These are phyloP conservation scores for Pouteria glomerata DNA, from an alignment of 148 eudicot species.

Conservation along the genomic window DNA sequence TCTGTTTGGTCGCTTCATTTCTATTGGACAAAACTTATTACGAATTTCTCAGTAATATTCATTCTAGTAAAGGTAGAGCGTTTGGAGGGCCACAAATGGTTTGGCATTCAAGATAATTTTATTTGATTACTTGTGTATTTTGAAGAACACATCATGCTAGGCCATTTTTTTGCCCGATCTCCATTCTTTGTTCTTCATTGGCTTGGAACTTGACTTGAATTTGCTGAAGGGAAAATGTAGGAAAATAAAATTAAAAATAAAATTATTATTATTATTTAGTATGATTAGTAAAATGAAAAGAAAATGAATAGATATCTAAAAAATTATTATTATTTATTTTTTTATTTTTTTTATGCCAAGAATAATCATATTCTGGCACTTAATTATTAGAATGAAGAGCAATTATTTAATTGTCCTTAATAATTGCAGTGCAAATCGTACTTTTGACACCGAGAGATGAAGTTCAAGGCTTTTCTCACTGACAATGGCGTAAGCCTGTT, in stretches of 20 bases:
- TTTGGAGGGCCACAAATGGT: neutral
- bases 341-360: neutral
- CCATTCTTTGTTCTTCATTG: no score
- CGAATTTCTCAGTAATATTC: no score
- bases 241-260: no score
- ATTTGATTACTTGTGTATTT: neutral
- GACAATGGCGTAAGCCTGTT: constrained; percentile 69
- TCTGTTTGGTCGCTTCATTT: no score
- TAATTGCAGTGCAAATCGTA: neutral
- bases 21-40: no score
- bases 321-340: neutral
- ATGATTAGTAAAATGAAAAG: no score
- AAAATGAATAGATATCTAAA: no score
- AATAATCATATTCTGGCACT: neutral
- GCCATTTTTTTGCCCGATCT: neutral
- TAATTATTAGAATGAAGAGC: neutral
- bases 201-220: no score
- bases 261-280: no score
- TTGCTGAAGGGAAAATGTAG: no score
- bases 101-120: neutral
- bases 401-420: neutral
- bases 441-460: constrained; percentile 35
- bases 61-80: no score
- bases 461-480: constrained; percentile 85
- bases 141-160: no score